phyloP scores from a whole-genome alignment of 1,284 basidiomycete species.

The Hemileia vastatrix region DNA sequence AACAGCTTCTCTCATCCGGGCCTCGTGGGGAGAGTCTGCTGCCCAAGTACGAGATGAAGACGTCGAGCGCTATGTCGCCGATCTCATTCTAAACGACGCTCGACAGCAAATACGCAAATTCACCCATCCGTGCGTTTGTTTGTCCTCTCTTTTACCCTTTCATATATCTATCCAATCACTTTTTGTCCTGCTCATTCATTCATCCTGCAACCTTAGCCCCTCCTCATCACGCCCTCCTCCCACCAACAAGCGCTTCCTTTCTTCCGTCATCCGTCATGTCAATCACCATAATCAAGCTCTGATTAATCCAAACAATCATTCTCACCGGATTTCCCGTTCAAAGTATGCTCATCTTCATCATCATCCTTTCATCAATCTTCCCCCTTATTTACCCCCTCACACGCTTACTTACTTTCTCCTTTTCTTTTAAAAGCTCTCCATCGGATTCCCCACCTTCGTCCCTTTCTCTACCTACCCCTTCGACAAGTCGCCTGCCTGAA shows the following conservation, averaged over 20 bases:
- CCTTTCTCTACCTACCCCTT: background rate
- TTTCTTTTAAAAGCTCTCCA: background rate
- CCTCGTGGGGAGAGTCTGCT: no score
- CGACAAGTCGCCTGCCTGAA: slow-evolving; percentile 21
- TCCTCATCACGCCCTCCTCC: no score
- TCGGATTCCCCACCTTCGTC: background rate
- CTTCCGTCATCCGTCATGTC: slow-evolving; percentile 30
- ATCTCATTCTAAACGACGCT: no score
- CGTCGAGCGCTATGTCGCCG: no score
- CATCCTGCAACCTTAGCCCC: no score
- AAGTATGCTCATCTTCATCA: background rate
- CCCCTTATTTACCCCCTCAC: background rate
- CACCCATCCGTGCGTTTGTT: no score
- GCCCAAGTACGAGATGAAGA: no score
- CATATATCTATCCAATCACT: no score
- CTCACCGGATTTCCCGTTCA: background rate
- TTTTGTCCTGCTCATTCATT: no score
- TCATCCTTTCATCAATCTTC: background rate
- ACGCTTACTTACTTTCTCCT: background rate
- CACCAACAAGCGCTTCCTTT: slow-evolving; percentile 35
- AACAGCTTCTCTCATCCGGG: no score
- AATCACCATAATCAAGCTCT: slow-evolving; percentile 33
- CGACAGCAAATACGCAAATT: no score
- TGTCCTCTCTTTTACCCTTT: no score
- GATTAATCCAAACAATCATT: slow-evolving; percentile 17